Evolutionary conservation across 306 rosid species (phyloP), one percentile per base, ranked within the genome.

Genomic region (Malus sylvestris): DNA sequence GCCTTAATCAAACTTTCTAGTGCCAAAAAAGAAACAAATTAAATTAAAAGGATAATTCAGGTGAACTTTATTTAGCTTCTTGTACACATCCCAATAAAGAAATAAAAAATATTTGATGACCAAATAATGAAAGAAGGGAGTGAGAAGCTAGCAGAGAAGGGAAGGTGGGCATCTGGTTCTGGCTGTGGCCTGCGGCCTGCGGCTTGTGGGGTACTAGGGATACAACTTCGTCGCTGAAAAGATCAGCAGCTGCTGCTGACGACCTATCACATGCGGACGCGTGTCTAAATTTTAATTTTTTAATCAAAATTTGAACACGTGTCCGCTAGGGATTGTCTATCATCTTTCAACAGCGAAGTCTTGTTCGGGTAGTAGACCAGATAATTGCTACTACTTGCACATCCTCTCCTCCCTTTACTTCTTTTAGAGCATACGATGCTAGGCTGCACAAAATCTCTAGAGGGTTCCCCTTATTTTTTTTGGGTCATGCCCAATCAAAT

Each of bases 361-460:
- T 27, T 27, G 3, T 27, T 27, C 3, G 29, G 29, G 29, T 27
- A 27, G 29, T 27, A 27, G 55, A 6, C 8, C 44, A 4, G 55
- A 6, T 19, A 51, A 51, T 15, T 0, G 45, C 30, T 61, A 12
- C 55, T 52, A 75, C 33, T 32, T 29, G 52, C 68, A 75, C 67
- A 76, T 44, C 68, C 64, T 46, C 35, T 42, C 55, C 52, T 3
- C 18, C 29, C 16, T 57, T 70, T 66, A 62, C 78, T 70, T 65
- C 63, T 79, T 83, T 83, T 65, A 61, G 49, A 6, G 83, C 73
- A 66, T 40, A 65, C 74, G 64, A 64, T 76, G 75, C 68, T 76
- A 71, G 83, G 62, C 75, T 75, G 83, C 70, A 40, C 19, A 14
- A 57, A 57, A 68, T 38, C 42, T 7, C 42, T 7, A 0, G 42